phyloP scores from a whole-genome alignment of 1,284 basidiomycete species.

The Meira nashicola region DNA sequence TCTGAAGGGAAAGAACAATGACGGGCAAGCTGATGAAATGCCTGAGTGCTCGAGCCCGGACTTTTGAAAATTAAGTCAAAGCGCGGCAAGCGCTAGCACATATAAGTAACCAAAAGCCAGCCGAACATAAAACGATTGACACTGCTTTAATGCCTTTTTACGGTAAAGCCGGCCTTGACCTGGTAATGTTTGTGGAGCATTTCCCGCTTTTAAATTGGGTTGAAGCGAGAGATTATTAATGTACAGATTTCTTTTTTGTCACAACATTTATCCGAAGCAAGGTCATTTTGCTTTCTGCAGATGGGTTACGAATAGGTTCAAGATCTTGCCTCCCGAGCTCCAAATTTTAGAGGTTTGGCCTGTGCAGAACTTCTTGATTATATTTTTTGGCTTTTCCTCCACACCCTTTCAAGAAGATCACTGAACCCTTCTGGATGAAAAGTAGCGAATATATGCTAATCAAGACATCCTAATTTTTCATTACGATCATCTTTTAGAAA shows the following conservation, averaged over 20 bases:
- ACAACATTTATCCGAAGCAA: not conserved
- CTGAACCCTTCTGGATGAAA: not conserved
- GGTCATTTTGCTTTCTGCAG: not conserved
- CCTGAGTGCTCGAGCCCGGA: too few relatives aligned
- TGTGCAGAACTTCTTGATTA: not conserved
- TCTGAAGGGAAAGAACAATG: too few relatives aligned
- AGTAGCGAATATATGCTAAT: too few relatives aligned
- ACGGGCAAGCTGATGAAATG: too few relatives aligned
- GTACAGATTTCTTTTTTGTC: not conserved
- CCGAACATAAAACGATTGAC: too few relatives aligned
- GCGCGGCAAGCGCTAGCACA: too few relatives aligned
- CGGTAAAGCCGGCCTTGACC: too few relatives aligned
- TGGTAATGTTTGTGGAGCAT: too few relatives aligned
- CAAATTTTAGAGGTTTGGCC: not conserved
- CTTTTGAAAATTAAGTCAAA: too few relatives aligned
- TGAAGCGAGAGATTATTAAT: not conserved
- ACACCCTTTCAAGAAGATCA: not conserved
- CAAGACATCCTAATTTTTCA: too few relatives aligned
- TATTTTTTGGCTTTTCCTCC: not conserved
- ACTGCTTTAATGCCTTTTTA: too few relatives aligned
- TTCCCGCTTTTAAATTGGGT: not conserved
- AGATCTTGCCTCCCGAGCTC: not conserved
- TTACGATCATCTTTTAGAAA: not conserved
- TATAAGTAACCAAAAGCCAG: too few relatives aligned
- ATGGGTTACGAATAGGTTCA: not conserved